Percentiles rank a stretch among this genome's conserved stretches.
Conservation (phyloP, 441 rosid genomes). For the Hura crepitans region DNA sequence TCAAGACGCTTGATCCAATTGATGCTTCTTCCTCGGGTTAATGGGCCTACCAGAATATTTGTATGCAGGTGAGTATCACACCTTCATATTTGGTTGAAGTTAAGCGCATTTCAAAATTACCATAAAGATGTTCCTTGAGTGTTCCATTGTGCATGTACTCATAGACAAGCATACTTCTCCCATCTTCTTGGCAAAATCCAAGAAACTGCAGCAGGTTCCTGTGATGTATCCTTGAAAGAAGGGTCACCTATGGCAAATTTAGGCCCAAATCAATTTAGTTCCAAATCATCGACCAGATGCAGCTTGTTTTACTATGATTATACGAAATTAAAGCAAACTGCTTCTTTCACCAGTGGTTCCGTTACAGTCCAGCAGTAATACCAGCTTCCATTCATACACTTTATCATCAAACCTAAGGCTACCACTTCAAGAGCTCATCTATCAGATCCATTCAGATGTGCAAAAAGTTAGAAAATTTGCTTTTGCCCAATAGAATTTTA, state of each 20-base stretch:
- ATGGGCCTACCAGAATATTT: slow-evolving; percentile 44
- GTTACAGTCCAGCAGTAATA: not conserved
- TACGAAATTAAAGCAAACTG: not conserved
- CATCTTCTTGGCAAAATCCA: slow-evolving; percentile 95
- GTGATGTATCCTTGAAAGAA: slow-evolving; percentile 98
- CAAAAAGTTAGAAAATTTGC: not conserved
- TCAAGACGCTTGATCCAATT: slow-evolving; percentile 91
- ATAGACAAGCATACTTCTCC: slow-evolving; percentile 74
- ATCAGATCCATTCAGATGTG: not conserved
- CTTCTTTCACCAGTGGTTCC: not conserved
- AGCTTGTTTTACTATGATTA: slow-evolving; percentile 1
- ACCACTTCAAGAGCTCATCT: not conserved
- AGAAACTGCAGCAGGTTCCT: slow-evolving; percentile 93
- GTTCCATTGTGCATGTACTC: slow-evolving; percentile 98
- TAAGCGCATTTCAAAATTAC: slow-evolving; percentile 36
- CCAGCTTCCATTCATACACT: not conserved
- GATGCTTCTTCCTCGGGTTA: slow-evolving; percentile 51
- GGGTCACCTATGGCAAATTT: slow-evolving; percentile 54
- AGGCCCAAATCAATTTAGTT: slow-evolving; percentile 11
- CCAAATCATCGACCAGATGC: not conserved
- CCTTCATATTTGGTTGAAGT: not conserved
- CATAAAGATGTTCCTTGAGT: slow-evolving; percentile 91
- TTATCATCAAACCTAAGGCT: not conserved
- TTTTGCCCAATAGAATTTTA: not conserved
- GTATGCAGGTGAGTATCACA: slow-evolving; percentile 19